Evolutionary conservation across 2,329 filamentous ascomycete genomes (phyloP), one percentile per base, ranked within the genome.

Genomic region (Diaporthe caulivora): DNA sequence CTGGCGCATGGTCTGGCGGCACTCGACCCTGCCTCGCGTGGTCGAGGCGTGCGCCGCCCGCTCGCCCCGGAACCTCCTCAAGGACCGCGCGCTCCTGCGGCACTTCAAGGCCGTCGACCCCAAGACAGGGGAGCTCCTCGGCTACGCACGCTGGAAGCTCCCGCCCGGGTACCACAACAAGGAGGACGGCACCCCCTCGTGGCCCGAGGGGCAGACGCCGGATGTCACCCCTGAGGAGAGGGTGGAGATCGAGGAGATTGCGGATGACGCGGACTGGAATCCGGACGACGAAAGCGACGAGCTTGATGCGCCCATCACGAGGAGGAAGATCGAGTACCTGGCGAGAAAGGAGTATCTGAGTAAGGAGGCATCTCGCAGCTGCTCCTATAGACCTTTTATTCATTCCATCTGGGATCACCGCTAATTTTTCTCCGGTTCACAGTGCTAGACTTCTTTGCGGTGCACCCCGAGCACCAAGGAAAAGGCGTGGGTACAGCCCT

Each of bases 381-480:
- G 3, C 24, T 13, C 37, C 24, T 3, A 10, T 4, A 8, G 6
- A 5, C 29, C 2, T 29, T 7, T 13, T 13, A 26, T 6, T 5
- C 24, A 24, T 42, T 18, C 21, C 4, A 18, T 47, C 13, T 11
- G 10, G 2, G 15, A 34, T 34, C 2, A 11, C 13, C 1, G 21
- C 26, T 64, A n/a, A 53, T n/a, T 2, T 2, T 10, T 2, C 18
- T 24, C 6, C 34, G 5, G 5, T 17, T 1, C 21, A n/a, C 40
- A 79, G 78, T 73, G 18, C 77, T 79, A 9, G 78, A 79, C 17
- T 80, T 78, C 69, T 76, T 80, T 3, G 78, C 77, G 0, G 77
- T 80, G 6, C 78, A 78, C 57, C 78, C 78, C 0, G 74, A 75
- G 0, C 64, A 78, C 26, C 75, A 77, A 29, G 68, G 76, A 15